Evolutionary conservation across 2,329 filamentous ascomycete genomes (phyloP), one percentile per base, ranked within the genome.

Genomic region (Xylaria hypoxylon): DNA sequence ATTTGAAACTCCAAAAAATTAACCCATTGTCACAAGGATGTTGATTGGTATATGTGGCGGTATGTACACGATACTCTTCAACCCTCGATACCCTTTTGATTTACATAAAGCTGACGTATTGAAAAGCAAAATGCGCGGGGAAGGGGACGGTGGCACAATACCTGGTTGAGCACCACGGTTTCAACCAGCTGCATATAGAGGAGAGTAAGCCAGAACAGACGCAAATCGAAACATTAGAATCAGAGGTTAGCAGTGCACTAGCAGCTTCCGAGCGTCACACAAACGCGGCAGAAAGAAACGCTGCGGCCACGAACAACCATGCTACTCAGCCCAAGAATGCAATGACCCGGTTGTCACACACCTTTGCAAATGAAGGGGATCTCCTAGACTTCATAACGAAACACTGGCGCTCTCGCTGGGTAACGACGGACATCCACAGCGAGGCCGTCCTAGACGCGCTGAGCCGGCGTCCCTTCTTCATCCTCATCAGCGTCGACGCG

Each of bases 121-220:
- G 35, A 24, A 59, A 45, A 75, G 94, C 92, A 75, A 95, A 97
- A 74, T 98, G 94, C 82, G 90, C 95, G 55, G 96, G 96, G 75
- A 98, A 97, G 82, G 90, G 89, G 77, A 93, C 93, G 10, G 92
- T 98, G 70, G 94, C 94, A 64, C 88, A 92, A 61, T 97, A 97
- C 78, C 87, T 99, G 8, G 88, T 94, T 70, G 87, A 94, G 70
- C 88, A 94, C 70, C 92, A 97, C 79, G 89, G 88, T 68, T 99
- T 98, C 80, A 89, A 87, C 67, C 87, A 88, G 52, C 86, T 97
- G 64, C 85, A 87, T 73, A 84, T 97, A 33, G 79, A 74, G 7
- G 59, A 45, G 28, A 19, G 19, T 8, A 28, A 40, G 24, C 24
- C 7, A 4, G 50, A 26, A n/a, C 26, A 48, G 17, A n/a, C 19